A percentile compares a stretch with the other conserved stretches of the same genome.
Evolutionary conservation across 345 rosid genomes (phyloP).

Genomic region (Corchorus olitorius): DNA sequence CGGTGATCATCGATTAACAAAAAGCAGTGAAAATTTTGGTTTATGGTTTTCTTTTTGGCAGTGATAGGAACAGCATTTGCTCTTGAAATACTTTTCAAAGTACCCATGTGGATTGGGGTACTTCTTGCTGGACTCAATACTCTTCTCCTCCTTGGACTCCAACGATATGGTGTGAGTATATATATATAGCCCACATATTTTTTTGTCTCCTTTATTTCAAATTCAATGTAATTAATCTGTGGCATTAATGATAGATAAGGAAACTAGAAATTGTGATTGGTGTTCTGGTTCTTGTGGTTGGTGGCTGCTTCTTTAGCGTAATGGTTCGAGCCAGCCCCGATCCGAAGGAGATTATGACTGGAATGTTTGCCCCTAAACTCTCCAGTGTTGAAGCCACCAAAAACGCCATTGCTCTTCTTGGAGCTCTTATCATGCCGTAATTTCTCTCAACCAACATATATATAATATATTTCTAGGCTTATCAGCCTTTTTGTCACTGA

Average conservation of each 20-base stretch:
- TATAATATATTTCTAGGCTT: no score
- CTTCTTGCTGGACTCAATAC: conserved; percentile 58
- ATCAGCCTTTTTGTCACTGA: no score
- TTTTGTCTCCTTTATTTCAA: no score
- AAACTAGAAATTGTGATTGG: not conserved
- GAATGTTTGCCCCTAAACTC: not conserved
- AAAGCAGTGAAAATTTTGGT: no score
- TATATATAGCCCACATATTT: no score
- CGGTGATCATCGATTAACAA: not conserved
- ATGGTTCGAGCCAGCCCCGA: not conserved
- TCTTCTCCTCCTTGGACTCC: conserved; percentile 61
- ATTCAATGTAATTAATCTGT: no score
- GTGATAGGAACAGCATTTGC: conserved; percentile 78
- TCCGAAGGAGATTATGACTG: not conserved
- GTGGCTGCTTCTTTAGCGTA: not conserved
- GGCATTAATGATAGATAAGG: not conserved
- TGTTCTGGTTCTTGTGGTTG: not conserved
- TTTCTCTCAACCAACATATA: not conserved
- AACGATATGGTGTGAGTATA: conserved; percentile 54
- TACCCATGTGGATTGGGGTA: conserved; percentile 68
- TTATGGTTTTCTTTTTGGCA: conserved; percentile 16
- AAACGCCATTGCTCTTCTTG: not conserved
- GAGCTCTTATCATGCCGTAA: conserved; percentile 5
- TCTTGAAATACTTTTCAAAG: conserved; percentile 49
- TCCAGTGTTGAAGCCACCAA: not conserved